Evolutionary conservation across 306 rosid species (phyloP).

Genomic region (Dryas octopetala): DNA sequence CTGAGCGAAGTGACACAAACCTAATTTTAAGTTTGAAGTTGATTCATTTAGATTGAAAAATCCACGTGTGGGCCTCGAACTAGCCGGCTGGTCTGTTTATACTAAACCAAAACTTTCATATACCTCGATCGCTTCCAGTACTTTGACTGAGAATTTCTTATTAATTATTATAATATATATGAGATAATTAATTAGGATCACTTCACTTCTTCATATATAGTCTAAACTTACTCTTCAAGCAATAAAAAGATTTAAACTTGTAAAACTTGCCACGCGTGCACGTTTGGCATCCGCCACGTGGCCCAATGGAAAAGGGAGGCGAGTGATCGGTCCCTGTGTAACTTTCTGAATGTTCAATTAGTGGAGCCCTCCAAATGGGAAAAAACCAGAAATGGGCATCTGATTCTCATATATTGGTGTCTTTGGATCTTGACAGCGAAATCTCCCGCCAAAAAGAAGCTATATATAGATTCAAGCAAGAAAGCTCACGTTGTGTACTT

Average conservation of each 20-base stretch:
- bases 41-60: constrained; percentile 25
- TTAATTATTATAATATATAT: too few relatives aligned
- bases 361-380: constrained; percentile 53
- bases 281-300: constrained; percentile 37
- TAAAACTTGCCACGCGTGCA: constrained; percentile 44
- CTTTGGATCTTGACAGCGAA: constrained; percentile 47
- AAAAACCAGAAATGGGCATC: constrained; percentile 32
- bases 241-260: constrained; percentile 43
- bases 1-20: constrained; percentile 48
- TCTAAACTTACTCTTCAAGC: neutral
- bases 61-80: constrained; percentile 30
- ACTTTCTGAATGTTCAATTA: constrained; percentile 43
- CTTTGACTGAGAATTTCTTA: constrained; percentile 5
- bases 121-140: constrained; percentile 5
- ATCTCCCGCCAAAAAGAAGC: constrained; percentile 63
- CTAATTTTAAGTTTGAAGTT: constrained; percentile 30
- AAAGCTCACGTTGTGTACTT: constrained; percentile 17
- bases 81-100: constrained; percentile 5
- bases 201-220: neutral
- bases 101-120: neutral
- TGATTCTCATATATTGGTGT: constrained; percentile 30
- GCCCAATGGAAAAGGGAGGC: constrained; percentile 6
- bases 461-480: constrained; percentile 14
- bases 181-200: too few relatives aligned
- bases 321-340: constrained; percentile 26